These are phyloP conservation scores for Thoreauomyces humboldtii DNA, from an alignment of 192 early-diverging fungal genomes.

Conservation along the genomic window DNA sequence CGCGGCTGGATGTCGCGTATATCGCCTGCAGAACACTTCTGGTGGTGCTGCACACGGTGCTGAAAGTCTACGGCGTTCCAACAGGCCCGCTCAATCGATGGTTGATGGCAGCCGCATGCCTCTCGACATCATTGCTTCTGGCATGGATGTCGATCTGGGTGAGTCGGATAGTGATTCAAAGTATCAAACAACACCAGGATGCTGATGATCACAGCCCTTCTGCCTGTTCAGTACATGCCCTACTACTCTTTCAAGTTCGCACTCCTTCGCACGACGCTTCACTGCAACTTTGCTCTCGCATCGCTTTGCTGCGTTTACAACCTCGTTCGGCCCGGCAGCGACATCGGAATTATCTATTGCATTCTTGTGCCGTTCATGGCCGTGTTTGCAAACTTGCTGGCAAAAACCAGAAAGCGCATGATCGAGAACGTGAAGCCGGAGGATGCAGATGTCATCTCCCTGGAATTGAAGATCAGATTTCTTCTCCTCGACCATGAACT, in stretches of 20 bases:
- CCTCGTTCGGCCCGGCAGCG: slow-evolving; percentile 33
- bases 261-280: slow-evolving; percentile 32
- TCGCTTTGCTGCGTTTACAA: slow-evolving; percentile 39
- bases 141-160: slow-evolving; percentile 33
- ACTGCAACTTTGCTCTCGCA: slow-evolving; percentile 40
- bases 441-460: slow-evolving; percentile 17
- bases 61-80: slow-evolving; percentile 17
- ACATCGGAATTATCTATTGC: slow-evolving; percentile 43
- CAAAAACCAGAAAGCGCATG: neutral
- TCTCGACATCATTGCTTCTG: slow-evolving; percentile 1
- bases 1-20: slow-evolving; percentile 39
- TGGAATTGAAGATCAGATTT: slow-evolving; percentile 44
- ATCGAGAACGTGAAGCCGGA: slow-evolving; percentile 26
- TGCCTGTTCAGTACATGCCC: slow-evolving; percentile 42
- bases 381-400: slow-evolving; percentile 24
- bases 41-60: slow-evolving; percentile 28
- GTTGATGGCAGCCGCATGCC: slow-evolving; percentile 18
- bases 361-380: slow-evolving; percentile 26
- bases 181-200: too few relatives aligned
- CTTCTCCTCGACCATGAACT: slow-evolving; percentile 21
- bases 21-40: slow-evolving; percentile 34
- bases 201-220: too few relatives aligned
- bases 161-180: too few relatives aligned
- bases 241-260: slow-evolving; percentile 42
- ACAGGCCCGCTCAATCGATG: neutral